phyloP scores from a whole-genome alignment of 441 rosid species.

The Eruca vesicaria region DNA sequence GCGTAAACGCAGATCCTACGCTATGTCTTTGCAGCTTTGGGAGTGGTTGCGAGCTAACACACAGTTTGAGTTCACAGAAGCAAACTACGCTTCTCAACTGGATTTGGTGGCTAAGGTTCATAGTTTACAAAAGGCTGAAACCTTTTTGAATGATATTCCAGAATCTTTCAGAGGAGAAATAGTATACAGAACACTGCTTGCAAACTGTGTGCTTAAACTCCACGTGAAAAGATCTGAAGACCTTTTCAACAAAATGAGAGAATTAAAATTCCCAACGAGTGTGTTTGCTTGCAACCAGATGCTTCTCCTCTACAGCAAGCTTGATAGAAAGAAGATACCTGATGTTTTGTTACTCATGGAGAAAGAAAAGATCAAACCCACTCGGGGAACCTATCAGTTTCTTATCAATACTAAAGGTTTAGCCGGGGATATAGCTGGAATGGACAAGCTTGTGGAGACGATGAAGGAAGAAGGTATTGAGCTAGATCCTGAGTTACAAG shows the following conservation, averaged over 20 bases:
- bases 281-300: slow-evolving; percentile 85
- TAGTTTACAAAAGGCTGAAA: slow-evolving; percentile 63
- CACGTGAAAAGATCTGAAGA: slow-evolving; percentile 63
- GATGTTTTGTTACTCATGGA: slow-evolving; percentile 78
- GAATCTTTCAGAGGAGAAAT: slow-evolving; percentile 61
- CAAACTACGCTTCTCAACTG: slow-evolving; percentile 75
- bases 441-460: slow-evolving; percentile 75
- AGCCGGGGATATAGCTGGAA: slow-evolving; percentile 65
- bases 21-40: slow-evolving; percentile 63
- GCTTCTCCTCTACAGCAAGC: slow-evolving; percentile 67
- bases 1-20: slow-evolving; percentile 61
- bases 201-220: slow-evolving; percentile 46
- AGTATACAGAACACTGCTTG: slow-evolving; percentile 66
- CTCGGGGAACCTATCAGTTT: slow-evolving; percentile 57
- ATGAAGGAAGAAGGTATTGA: slow-evolving; percentile 81
- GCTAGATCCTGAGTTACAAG: slow-evolving; percentile 45
- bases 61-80: slow-evolving; percentile 54
- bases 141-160: slow-evolving; percentile 55
- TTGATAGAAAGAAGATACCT: slow-evolving; percentile 66
- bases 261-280: slow-evolving; percentile 53
- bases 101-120: slow-evolving; percentile 76
- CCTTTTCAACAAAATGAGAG: slow-evolving; percentile 77
- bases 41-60: slow-evolving; percentile 73
- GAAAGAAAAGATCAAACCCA: slow-evolving; percentile 75
- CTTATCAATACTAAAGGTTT: slow-evolving; percentile 74